These are phyloP conservation scores for Zea luxurians DNA, from an alignment of 176 grass and related monocot species.

Conservation along the genomic window DNA sequence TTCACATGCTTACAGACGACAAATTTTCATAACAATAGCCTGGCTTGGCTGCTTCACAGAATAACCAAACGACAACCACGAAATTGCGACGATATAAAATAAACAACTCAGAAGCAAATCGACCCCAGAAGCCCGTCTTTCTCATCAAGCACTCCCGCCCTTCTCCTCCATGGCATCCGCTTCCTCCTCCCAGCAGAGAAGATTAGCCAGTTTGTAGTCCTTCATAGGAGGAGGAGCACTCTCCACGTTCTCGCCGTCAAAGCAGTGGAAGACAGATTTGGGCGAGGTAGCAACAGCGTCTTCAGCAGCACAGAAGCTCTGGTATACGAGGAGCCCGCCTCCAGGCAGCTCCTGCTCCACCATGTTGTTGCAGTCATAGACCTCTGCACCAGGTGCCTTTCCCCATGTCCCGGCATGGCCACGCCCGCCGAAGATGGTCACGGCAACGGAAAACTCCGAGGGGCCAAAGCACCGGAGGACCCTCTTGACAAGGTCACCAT, in stretches of 20 bases:
- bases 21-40: conserved; percentile 30
- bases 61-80: conserved; percentile 44
- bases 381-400: conserved; percentile 39
- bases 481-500: conserved; percentile 55
- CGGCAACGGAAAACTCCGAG: conserved; percentile 63
- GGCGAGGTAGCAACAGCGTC: conserved; percentile 21
- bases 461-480: conserved; percentile 63
- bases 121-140: conserved; percentile 34
- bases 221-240: background rate
- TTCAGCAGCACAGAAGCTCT: conserved; percentile 49
- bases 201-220: conserved; percentile 37
- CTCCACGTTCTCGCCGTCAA: conserved; percentile 32
- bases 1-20: conserved; percentile 20
- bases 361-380: conserved; percentile 49
- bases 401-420: conserved; percentile 43
- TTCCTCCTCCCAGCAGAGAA: conserved; percentile 35
- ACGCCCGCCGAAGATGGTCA: conserved; percentile 60
- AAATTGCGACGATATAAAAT: background rate
- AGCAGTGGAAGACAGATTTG: conserved; percentile 57
- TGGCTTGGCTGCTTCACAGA: conserved; percentile 64
- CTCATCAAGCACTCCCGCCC: conserved; percentile 39
- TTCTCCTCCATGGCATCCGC: conserved; percentile 38
- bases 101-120: conserved; percentile 20
- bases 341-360: conserved; percentile 53
- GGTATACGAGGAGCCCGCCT: conserved; percentile 53